Base-by-base conservation (phyloP, 2,329 filamentous ascomycete genomes). In the Ophiostoma pallidulum region DNA sequence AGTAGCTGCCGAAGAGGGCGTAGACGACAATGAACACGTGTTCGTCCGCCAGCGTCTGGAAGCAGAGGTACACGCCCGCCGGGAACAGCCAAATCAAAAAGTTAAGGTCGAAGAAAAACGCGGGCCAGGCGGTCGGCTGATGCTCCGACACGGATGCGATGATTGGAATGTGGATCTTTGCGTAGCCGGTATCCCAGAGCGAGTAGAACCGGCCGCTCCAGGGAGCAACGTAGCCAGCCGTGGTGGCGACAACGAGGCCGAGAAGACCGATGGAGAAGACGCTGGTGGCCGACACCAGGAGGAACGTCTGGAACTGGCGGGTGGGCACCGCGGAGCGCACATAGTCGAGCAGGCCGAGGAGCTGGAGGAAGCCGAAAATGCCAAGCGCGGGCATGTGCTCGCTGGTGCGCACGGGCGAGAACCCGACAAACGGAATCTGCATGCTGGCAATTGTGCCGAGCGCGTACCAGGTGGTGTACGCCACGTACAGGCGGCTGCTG, bases 121-220 rank as follows among this genome's bases (percentile, higher is more conserved):
- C 88, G 3, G 92, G 92, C 92, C 92, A 98, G 37, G 92, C 92
- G 32, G 92, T 98, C 47, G 92, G 92, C 70, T 98, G 92, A 71
- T 98, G 92, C 70, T 98, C 92, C 1, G 92, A 98, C 40, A 98
- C 92, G n/a, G 92, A 98, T 4, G 92, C 92, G 64, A 98, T 98
- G 63, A 98, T 98, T 52, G 92, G 92, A 62, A 98, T 98, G 62
- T 98, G 92, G 54, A 97, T 94, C 75, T 98, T 98, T 60, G 92
- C 92, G 63, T 98, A 98, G 59, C 88, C 85, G 6, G 92, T 98
- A 64, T 98, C 94, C 89, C 91, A 98, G 28, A 98, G 80, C 19
- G 94, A 98, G 73, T 98, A 98, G 77, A 98, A 98, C 59, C 92
- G 90, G 54, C 92, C 92, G 59, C 86, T 89, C 92, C 92, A 98